A percentile compares a stretch with the other conserved stretches of the same genome.
These are phyloP conservation scores for Mycena capillaripes DNA, from an alignment of 768 basidiomycete genomes.

Conservation along the genomic window DNA sequence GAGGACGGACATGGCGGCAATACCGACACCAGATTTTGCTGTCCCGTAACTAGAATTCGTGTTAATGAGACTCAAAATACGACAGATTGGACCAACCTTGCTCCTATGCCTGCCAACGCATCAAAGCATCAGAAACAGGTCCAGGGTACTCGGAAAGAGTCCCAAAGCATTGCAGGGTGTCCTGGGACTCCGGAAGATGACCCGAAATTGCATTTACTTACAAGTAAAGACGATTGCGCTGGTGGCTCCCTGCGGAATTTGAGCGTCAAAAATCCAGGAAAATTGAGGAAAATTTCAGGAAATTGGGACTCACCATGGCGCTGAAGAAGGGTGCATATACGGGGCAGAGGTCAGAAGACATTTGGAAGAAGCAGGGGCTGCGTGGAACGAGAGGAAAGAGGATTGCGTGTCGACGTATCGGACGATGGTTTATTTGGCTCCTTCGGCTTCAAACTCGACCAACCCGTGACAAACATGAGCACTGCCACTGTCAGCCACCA, in stretches of 20 bases:
- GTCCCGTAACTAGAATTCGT: conserved; percentile 87
- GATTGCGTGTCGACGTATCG: background rate
- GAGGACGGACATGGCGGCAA: conserved; percentile 97
- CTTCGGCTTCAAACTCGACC: background rate
- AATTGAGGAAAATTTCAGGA: background rate
- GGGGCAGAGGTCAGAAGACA: conserved; percentile 78
- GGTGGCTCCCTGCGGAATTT: conserved; percentile 83
- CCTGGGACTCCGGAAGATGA: background rate
- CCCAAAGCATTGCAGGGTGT: background rate
- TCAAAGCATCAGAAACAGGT: conserved; percentile 7
- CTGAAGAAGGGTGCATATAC: conserved; percentile 99
- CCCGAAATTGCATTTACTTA: conserved; percentile 58
- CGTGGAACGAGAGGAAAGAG: conserved; percentile 3
- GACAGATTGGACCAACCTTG: conserved; percentile 67
- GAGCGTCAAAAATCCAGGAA: background rate
- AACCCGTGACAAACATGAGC: background rate
- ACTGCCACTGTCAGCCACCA: too few species aligned
- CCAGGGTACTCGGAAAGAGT: background rate
- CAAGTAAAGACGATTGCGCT: conserved; percentile 98
- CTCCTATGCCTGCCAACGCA: conserved; percentile 76
- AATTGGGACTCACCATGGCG: conserved; percentile 79
- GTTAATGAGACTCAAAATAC: conserved; percentile 21
- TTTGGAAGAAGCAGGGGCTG: background rate
- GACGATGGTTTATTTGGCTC: conserved; percentile 1
- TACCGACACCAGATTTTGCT: conserved; percentile 98